phyloP scores from a whole-genome alignment of 495 filamentous ascomycete species.

The Niebla homalea region DNA sequence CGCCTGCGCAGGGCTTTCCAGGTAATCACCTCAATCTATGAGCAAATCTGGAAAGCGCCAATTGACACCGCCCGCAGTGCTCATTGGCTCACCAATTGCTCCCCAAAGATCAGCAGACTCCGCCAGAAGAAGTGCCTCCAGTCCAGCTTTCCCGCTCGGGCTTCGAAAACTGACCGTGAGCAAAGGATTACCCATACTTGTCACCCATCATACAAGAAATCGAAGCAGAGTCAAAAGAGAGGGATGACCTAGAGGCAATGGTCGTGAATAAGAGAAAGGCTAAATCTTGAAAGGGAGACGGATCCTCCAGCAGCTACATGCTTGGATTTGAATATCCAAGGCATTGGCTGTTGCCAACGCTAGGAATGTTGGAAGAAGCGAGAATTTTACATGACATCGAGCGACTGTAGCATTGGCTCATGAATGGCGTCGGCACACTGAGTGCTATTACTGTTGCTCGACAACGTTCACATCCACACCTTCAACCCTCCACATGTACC shows the following conservation, averaged over 20 bases:
- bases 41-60: not conserved
- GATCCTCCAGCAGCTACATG: not conserved
- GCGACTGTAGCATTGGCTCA: too few species aligned
- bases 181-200: constrained; percentile 66
- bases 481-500: constrained; percentile 86
- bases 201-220: constrained; percentile 70
- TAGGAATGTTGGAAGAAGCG: too few species aligned
- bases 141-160: not conserved
- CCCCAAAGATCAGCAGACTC: constrained; percentile 69
- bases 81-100: constrained; percentile 78
- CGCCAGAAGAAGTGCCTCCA: constrained; percentile 50
- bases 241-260: constrained; percentile 70
- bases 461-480: constrained; percentile 60
- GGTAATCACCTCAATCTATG: constrained; percentile 31
- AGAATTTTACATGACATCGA: too few species aligned
- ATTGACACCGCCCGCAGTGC: constrained; percentile 34
- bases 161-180: constrained; percentile 19
- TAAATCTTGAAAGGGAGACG: not conserved
- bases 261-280: constrained; percentile 40
- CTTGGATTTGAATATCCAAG: not conserved
- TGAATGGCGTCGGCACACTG: not conserved
- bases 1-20: constrained; percentile 91
- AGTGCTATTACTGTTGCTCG: constrained; percentile 19
- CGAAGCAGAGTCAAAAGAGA: constrained; percentile 69
- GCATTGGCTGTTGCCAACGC: not conserved